Conservation (phyloP, 1,284 basidiomycete genomes). For the Lignosus rhinocerotis region DNA sequence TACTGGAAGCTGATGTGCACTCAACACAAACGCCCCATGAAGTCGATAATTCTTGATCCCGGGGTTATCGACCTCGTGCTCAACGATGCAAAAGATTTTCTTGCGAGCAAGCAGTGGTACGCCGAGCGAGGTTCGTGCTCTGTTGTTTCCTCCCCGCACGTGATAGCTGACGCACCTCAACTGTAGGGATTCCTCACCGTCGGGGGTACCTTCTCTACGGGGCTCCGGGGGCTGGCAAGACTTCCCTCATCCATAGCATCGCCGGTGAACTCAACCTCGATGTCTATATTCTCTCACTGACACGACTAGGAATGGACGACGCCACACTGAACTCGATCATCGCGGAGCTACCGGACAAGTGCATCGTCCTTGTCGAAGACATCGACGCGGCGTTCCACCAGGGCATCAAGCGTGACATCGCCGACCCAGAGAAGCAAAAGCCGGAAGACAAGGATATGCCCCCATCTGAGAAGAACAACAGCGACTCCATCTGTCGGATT, state of each 20-base stretch:
- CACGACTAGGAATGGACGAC: conserved; percentile 71
- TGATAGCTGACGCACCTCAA: background rate
- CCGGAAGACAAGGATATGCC: conserved; percentile 8
- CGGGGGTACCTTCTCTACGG: conserved; percentile 75
- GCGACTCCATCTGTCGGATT: conserved; percentile 39
- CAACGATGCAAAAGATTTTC: conserved; percentile 67
- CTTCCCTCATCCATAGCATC: conserved; percentile 71
- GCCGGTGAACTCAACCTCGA: conserved; percentile 76
- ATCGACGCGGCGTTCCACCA: conserved; percentile 74
- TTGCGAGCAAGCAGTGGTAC: conserved; percentile 69
- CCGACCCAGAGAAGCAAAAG: conserved; percentile 19
- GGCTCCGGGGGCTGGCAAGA: conserved; percentile 75
- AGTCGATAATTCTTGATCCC: conserved; percentile 67
- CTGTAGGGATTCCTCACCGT: conserved; percentile 59
- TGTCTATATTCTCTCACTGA: conserved; percentile 76
- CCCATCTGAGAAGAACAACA: conserved; percentile 3
- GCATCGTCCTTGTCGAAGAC: conserved; percentile 80
- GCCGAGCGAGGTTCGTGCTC: conserved; percentile 47
- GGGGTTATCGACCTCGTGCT: conserved; percentile 64
- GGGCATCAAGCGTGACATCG: conserved; percentile 48
- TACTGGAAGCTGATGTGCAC: conserved; percentile 58
- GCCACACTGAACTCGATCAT: conserved; percentile 58
- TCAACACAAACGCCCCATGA: conserved; percentile 61
- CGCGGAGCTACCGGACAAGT: conserved; percentile 63
- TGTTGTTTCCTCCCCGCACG: background rate